phyloP scores from a whole-genome alignment of 2,329 filamentous ascomycete genomes.

The Colletotrichum lini region DNA sequence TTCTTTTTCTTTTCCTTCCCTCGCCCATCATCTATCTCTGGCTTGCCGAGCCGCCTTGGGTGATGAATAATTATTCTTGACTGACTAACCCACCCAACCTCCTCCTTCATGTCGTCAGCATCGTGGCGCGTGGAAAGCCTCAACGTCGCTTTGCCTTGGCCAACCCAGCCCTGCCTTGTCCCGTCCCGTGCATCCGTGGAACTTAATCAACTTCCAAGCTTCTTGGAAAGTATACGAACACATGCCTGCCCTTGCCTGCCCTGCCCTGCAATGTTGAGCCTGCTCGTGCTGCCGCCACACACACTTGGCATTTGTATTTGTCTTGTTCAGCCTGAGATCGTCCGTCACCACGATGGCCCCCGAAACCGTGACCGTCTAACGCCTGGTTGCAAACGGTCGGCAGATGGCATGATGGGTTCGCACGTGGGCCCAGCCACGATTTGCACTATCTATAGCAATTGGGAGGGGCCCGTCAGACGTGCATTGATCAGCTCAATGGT shows the following conservation, averaged over 20 bases:
- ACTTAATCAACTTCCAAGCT: not conserved
- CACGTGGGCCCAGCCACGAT: not conserved
- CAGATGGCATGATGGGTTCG: not conserved
- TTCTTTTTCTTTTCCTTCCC: too few species aligned
- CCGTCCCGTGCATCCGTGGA: not conserved
- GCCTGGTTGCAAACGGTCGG: slow-evolving; percentile 37
- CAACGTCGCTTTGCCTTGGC: not conserved
- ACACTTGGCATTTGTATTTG: not conserved
- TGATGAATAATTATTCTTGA: not conserved
- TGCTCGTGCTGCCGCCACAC: not conserved
- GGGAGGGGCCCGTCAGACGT: not conserved
- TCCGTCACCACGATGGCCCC: not conserved
- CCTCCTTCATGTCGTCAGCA: not conserved
- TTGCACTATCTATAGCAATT: not conserved
- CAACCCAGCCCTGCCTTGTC: not conserved
- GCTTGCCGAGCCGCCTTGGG: not conserved
- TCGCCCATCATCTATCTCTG: too few species aligned
- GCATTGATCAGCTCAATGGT: not conserved
- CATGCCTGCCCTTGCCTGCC: not conserved
- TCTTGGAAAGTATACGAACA: not conserved
- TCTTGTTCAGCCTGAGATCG: not conserved
- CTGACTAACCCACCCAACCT: not conserved
- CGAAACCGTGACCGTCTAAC: slow-evolving; percentile 17
- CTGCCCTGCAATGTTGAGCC: not conserved
- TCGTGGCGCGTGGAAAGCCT: not conserved